Percentiles rank a stretch among this genome's conserved stretches.
Conservation (phyloP, 352 stramenopile species). For the Phytophthora palmivora region DNA sequence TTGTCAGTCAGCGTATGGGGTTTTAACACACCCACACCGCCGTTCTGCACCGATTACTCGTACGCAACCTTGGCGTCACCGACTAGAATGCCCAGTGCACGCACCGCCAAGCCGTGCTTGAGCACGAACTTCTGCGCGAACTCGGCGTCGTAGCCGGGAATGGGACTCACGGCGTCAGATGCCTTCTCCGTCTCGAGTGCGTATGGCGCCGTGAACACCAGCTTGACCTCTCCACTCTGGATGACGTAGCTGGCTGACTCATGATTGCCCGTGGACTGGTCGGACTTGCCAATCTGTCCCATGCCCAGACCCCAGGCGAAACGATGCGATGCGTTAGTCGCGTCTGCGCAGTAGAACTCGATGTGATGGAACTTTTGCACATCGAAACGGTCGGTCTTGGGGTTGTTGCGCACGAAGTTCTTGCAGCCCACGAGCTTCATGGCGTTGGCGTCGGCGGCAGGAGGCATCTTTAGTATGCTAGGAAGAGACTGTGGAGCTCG, state of each 20-base stretch:
- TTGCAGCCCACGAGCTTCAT: slow-evolving; percentile 77
- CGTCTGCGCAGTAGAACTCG: slow-evolving; percentile 86
- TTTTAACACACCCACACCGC: slow-evolving; percentile 57
- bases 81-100: slow-evolving; percentile 85
- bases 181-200: slow-evolving; percentile 71
- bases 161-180: slow-evolving; percentile 46
- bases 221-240: slow-evolving; percentile 76
- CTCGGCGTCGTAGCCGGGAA: slow-evolving; percentile 72
- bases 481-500: not conserved
- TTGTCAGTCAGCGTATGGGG: slow-evolving; percentile 70
- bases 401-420: slow-evolving; percentile 84
- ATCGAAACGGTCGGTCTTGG: slow-evolving; percentile 77
- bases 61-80: slow-evolving; percentile 81
- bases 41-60: slow-evolving; percentile 81
- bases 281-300: slow-evolving; percentile 79
- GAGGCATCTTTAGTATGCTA: slow-evolving; percentile 22
- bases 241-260: slow-evolving; percentile 88
- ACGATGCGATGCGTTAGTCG: slow-evolving; percentile 76
- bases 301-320: slow-evolving; percentile 90
- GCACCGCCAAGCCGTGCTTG: slow-evolving; percentile 82
- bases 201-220: slow-evolving; percentile 93
- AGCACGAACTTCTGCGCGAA: slow-evolving; percentile 83
- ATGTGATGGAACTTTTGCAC: slow-evolving; percentile 87
- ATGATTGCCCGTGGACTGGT: slow-evolving; percentile 90
- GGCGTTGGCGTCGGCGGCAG: slow-evolving; percentile 1